A percentile compares a stretch with the other conserved stretches of the same genome.
Conservation (phyloP, 352 stramenopile genomes). For the Phytophthora melonis region DNA sequence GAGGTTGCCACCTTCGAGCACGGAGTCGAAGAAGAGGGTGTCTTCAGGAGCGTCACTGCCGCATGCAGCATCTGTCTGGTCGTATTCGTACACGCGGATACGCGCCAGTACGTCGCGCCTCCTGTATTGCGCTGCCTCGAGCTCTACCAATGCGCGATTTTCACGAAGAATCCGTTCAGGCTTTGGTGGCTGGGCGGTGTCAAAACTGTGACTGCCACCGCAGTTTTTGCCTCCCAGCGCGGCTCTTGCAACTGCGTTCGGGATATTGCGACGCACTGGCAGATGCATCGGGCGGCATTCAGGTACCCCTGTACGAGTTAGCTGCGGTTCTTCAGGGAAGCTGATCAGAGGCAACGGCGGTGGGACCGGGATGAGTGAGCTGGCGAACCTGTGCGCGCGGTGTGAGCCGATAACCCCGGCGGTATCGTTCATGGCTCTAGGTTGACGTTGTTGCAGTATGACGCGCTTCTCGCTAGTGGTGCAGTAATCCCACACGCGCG, state of each 20-base stretch:
- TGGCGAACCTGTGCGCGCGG: too few species aligned
- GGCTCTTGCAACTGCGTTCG: constrained; percentile 11
- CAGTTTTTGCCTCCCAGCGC: constrained; percentile 4
- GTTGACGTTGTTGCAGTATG: too few species aligned
- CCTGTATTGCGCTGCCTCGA: constrained; percentile 45
- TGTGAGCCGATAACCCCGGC: too few species aligned
- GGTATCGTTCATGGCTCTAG: too few species aligned
- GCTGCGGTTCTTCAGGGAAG: constrained; percentile 55
- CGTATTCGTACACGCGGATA: constrained; percentile 81
- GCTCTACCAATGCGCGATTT: constrained; percentile 48
- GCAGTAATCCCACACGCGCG: too few species aligned
- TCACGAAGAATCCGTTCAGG: constrained; percentile 63
- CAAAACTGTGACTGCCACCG: neutral
- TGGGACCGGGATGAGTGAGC: constrained; percentile 15
- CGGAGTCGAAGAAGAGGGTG: constrained; percentile 77
- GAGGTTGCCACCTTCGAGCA: constrained; percentile 84
- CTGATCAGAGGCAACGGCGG: constrained; percentile 70
- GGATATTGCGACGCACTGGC: constrained; percentile 55
- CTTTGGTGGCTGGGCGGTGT: constrained; percentile 15
- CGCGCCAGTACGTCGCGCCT: constrained; percentile 36
- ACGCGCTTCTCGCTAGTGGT: too few species aligned
- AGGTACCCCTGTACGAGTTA: constrained; percentile 50
- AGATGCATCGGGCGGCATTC: constrained; percentile 51
- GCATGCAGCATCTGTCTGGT: constrained; percentile 51
- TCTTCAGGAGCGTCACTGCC: constrained; percentile 48